Conservation (phyloP, 768 basidiomycete species). For the Podaxis sp. region DNA sequence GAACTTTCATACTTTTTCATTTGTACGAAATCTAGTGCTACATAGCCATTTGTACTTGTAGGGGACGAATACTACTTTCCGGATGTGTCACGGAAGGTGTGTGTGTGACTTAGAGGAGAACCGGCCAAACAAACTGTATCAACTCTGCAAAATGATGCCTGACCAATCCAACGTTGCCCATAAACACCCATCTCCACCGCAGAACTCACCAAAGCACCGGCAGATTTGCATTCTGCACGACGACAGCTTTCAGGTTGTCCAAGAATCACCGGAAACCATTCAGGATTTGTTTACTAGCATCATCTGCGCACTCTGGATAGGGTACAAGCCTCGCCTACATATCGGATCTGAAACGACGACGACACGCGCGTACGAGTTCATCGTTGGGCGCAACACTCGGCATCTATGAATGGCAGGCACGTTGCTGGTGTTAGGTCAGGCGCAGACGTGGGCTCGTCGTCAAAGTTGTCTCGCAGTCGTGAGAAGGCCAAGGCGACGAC, state of each 20-base stretch:
- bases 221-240: constrained; percentile 17
- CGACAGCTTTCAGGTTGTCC: constrained; percentile 32
- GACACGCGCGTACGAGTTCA: neutral
- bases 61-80: neutral
- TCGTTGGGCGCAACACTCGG: neutral
- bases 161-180: constrained; percentile 32
- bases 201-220: constrained; percentile 16
- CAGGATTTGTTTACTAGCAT: constrained; percentile 59
- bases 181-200: constrained; percentile 27
- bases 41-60: constrained; percentile 10
- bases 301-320: constrained; percentile 21
- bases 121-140: constrained; percentile 40
- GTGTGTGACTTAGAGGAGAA: neutral
- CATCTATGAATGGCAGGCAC: constrained; percentile 13
- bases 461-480: constrained; percentile 3
- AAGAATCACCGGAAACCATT: constrained; percentile 64
- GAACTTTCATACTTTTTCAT: neutral
- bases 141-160: constrained; percentile 44
- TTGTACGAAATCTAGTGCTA: constrained; percentile 11
- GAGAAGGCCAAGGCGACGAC: constrained; percentile 5
- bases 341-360: constrained; percentile 2
- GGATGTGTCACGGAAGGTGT: neutral
- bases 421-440: neutral
- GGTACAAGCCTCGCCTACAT: neutral
- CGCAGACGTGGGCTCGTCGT: neutral